A percentile compares a stretch with the other conserved stretches of the same genome.
Evolutionary conservation across 768 basidiomycete species (phyloP).

Genomic region (Mycena amicta): DNA sequence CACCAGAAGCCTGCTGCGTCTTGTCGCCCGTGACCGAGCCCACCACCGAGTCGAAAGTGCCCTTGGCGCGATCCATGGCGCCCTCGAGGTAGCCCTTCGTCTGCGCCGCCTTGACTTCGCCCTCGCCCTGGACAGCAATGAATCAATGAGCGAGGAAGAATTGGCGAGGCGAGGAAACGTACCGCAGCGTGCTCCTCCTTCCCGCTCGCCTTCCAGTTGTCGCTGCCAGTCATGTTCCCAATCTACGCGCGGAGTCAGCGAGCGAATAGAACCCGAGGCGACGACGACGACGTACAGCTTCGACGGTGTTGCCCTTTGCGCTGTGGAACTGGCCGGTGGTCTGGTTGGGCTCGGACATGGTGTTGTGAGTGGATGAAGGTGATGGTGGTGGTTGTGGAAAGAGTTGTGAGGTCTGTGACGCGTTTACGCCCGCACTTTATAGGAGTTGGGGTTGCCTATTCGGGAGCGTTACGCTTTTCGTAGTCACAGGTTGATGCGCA

Average conservation of each 20-base stretch:
- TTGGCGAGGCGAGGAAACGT: neutral
- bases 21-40: constrained; percentile 42
- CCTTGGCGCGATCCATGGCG: constrained; percentile 32
- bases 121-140: constrained; percentile 29
- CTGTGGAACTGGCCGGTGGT: neutral
- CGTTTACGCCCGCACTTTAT: too few species aligned
- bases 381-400: too few species aligned
- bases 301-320: neutral
- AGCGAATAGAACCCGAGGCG: too few species aligned
- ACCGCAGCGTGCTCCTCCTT: constrained; percentile 38
- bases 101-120: constrained; percentile 35
- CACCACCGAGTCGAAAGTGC: constrained; percentile 35
- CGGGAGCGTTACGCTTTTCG: too few species aligned
- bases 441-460: too few species aligned
- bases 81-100: constrained; percentile 40
- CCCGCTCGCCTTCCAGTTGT: constrained; percentile 35
- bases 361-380: neutral
- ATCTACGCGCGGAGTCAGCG: too few species aligned
- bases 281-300: neutral
- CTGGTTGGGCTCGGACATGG: neutral
- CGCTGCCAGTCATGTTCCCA: constrained; percentile 39
- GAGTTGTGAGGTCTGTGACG: too few species aligned
- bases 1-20: constrained; percentile 34
- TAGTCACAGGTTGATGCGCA: too few species aligned
- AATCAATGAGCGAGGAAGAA: neutral